These are phyloP conservation scores for Takakia lepidozioides DNA, from an alignment of 225 moss, liverwort and hornwort genomes.

Conservation along the genomic window DNA sequence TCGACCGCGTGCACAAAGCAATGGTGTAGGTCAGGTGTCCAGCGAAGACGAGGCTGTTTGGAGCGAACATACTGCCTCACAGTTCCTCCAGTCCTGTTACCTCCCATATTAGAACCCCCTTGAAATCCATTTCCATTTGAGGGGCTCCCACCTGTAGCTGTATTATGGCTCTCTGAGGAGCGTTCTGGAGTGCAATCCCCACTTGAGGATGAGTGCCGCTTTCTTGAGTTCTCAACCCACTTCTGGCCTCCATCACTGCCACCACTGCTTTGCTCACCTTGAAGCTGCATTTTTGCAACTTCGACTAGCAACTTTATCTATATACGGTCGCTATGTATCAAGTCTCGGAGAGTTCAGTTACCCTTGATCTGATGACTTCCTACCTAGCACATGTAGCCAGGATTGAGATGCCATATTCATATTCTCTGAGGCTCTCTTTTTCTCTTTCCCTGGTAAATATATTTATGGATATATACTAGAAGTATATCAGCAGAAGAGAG, in stretches of 20 bases:
- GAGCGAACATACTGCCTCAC: constrained; percentile 78
- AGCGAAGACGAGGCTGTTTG: constrained; percentile 72
- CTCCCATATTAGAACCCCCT: constrained; percentile 39
- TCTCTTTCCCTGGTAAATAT: too few species aligned
- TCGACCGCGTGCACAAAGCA: constrained; percentile 72
- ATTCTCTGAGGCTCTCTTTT: too few species aligned
- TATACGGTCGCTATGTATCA: too few species aligned
- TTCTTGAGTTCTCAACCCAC: constrained; percentile 42
- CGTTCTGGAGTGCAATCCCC: constrained; percentile 54
- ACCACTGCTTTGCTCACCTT: constrained; percentile 60
- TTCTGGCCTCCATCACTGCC: constrained; percentile 51
- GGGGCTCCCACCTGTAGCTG: constrained; percentile 45
- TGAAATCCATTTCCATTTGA: constrained; percentile 25
- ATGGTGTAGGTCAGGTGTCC: constrained; percentile 72
- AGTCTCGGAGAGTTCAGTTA: too few species aligned
- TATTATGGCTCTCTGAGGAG: constrained; percentile 57
- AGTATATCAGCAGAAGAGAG: too few species aligned
- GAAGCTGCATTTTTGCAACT: constrained; percentile 37
- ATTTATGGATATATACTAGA: too few species aligned
- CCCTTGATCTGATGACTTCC: too few species aligned
- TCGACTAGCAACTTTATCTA: too few species aligned
- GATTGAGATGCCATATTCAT: too few species aligned
- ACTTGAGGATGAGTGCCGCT: constrained; percentile 59
- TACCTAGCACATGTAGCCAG: too few species aligned
- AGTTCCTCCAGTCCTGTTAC: constrained; percentile 43